These are phyloP conservation scores for Phaeosphaeria sp. DNA, from an alignment of 2,329 filamentous ascomycete genomes.

Conservation along the genomic window DNA sequence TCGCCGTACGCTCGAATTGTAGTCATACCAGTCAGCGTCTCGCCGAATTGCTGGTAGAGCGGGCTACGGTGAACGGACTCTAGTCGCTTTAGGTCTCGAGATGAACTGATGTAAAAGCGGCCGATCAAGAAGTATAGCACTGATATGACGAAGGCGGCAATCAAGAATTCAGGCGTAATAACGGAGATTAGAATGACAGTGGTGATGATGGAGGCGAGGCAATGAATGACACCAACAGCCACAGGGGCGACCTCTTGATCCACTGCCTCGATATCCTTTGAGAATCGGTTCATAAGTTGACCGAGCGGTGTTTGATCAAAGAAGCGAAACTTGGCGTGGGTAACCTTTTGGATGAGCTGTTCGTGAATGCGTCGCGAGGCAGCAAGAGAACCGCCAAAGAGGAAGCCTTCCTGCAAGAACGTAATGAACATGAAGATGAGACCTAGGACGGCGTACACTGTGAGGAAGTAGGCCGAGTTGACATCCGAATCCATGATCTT, in stretches of 20 bases:
- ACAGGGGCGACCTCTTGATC: constrained; percentile 96
- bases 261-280: constrained; percentile 92
- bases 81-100: constrained; percentile 92
- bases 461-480: constrained; percentile 82
- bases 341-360: constrained; percentile 77
- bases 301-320: constrained; percentile 96
- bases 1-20: constrained; percentile 97
- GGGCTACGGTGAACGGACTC: constrained; percentile 95
- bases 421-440: constrained; percentile 80
- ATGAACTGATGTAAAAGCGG: constrained; percentile 87
- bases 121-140: constrained; percentile 83
- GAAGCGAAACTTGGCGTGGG: constrained; percentile 93
- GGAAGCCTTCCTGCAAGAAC: constrained; percentile 80
- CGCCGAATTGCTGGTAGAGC: constrained; percentile 96
- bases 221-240: constrained; percentile 77
- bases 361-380: constrained; percentile 87
- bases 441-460: constrained; percentile 82
- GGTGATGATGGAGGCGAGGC: constrained; percentile 74
- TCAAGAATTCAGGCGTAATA: constrained; percentile 89
- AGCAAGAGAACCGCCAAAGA: constrained; percentile 90
- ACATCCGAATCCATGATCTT: constrained; percentile 61
- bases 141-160: constrained; percentile 86
- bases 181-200: constrained; percentile 86
- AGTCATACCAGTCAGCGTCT: constrained; percentile 92
- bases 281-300: constrained; percentile 98